A percentile compares a stretch with the other conserved stretches of the same genome.
These are phyloP conservation scores for Petrea volubilis DNA, from an alignment of 257 asterid genomes.

Conservation along the genomic window DNA sequence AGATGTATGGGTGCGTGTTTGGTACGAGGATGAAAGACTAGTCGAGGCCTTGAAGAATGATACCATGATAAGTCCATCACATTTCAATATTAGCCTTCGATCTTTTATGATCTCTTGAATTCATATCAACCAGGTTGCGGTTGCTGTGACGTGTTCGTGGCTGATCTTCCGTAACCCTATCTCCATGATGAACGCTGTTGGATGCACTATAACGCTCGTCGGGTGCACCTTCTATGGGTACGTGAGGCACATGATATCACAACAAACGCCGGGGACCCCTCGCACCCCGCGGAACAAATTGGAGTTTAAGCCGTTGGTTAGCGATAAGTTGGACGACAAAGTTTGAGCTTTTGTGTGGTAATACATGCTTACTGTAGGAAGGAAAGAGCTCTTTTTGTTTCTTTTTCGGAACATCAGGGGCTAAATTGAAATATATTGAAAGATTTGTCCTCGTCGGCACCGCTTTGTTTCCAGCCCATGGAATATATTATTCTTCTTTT, in stretches of 20 bases:
- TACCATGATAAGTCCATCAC: no score
- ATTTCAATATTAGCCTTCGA: background rate
- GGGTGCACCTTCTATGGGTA: conserved; percentile 96
- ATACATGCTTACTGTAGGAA: conserved; percentile 27
- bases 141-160: conserved; percentile 94
- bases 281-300: conserved; percentile 56
- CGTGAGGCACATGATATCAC: conserved; percentile 71
- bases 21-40: no score
- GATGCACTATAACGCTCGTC: conserved; percentile 72
- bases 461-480: background rate
- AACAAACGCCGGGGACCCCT: conserved; percentile 65
- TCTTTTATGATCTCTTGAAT: background rate
- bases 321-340: conserved; percentile 70
- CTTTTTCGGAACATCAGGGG: background rate
- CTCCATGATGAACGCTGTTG: conserved; percentile 75
- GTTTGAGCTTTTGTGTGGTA: conserved; percentile 30
- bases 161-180: conserved; percentile 86
- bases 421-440: conserved; percentile 15
- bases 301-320: conserved; percentile 74
- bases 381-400: conserved; percentile 2
- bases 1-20: no score
- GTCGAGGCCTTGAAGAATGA: no score
- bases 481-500: background rate
- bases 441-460: background rate
- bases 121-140: conserved; percentile 71